phyloP scores from a whole-genome alignment of 106 monocot species.

The Alisma plantagoaquatica region DNA sequence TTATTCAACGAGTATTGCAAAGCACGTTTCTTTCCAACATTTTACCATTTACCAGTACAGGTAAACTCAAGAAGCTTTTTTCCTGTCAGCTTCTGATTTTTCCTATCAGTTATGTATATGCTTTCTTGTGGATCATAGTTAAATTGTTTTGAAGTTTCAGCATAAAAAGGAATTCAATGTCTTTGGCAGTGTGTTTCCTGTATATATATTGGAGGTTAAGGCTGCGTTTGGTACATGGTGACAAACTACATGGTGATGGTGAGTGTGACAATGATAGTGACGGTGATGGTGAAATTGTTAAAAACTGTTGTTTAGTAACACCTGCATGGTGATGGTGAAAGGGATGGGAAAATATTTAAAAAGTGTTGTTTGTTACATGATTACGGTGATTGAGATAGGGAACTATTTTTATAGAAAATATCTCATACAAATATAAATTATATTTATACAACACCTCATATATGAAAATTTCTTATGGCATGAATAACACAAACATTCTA shows the following conservation, averaged over 20 bases:
- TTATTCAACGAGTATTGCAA: conserved; percentile 76
- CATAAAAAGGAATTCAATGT: neutral
- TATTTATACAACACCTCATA: no score
- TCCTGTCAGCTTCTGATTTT: neutral
- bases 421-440: no score
- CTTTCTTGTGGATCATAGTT: neutral
- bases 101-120: neutral
- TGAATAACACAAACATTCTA: no score
- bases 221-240: neutral
- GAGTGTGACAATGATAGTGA: no score
- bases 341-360: no score
- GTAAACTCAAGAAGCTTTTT: conserved; percentile 12
- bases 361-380: no score
- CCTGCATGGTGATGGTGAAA: no score
- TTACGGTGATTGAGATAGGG: no score
- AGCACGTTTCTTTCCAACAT: conserved; percentile 48
- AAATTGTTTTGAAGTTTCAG: neutral
- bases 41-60: conserved; percentile 31
- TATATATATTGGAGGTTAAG: neutral
- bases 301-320: no score
- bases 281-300: no score
- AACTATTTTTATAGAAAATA: no score
- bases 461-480: no score
- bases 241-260: neutral
- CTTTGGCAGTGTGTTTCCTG: neutral